Evolutionary conservation across 768 basidiomycete genomes (phyloP), one percentile per base, ranked within the genome.

Genomic region (Cystobasidium ongulense): DNA sequence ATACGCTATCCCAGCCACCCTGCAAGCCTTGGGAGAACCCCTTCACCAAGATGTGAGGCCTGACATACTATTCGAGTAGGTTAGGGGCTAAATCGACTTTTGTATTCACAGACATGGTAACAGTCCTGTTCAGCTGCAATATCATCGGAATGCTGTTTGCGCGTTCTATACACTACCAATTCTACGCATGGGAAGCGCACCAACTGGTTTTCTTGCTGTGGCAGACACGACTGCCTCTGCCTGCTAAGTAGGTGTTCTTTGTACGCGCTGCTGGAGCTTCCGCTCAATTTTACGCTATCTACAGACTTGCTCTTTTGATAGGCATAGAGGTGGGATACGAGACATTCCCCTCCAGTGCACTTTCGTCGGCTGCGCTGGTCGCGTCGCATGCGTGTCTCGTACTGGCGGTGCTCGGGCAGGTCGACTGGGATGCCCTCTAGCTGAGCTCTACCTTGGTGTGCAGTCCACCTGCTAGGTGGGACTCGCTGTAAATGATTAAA

Each of bases 161-260:
- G 25, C 87, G 96, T 23, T 97, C 95, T 11, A 82, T 99, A 53
- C 96, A 99, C 80, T 97, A 97, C 80, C 96, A 99, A 77, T 99
- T 99, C 81, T 96, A 96, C 81, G 88, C 90, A 4, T 99, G 96
- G 96, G 97, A 97, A 80, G 91, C 89, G 11, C 89, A 90, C 72
- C 91, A 94, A 78, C 80, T 95, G 38, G 92, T 95, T 0, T 88
- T 94, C 79, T 81, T 98, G 33, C 83, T 86, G 1, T 93, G 88
- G 85, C 87, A 87, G 79, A 88, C 89, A 3, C 84, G 82, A 65
- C 90, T 86, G 80, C 89, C 89, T 18, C 61, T 85, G 17, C 33
- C 82, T 31, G 21, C 89, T 41, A 89, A 87, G 91, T 90, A 78
- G 75, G 86, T 72, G 50, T 17, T 82, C 57, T 74, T 46, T 63